Base-by-base conservation (phyloP, 2,329 filamentous ascomycete species). In the Fusarium globosum region DNA sequence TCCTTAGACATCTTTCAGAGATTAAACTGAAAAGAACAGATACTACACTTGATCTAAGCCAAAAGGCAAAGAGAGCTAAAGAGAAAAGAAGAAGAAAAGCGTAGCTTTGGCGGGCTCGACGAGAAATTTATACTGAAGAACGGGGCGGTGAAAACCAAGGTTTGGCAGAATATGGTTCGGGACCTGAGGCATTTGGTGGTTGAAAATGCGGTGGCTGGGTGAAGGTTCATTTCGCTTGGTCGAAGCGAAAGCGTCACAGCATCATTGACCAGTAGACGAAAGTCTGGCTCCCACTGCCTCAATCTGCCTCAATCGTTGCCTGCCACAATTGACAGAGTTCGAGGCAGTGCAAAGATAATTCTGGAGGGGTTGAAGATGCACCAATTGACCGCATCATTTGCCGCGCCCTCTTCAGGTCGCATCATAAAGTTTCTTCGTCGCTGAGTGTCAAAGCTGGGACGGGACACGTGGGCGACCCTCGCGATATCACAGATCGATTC, bases 1-100 rank as follows among this genome's bases (percentile, higher is more conserved):
- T 87, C 90, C 87, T 86, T 93, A 89, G 90, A 87, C 86, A 87
- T 88, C 88, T 94, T 93, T 92, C 92, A 95, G 93, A 93, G 91
- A 94, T 95, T 95, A 95, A 95, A 94, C 93, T 95, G 91, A 94
- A 93, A 94, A 95, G 93, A 95, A 95, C 92, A 94, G 92, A 94
- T 94, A 94, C 92, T 94, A 94, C 92, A 94, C 92, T 94, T 94
- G 92, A 94, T 94, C 92, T 94, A 93, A 93, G 90, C 90, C 88
- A 90, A 88, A 87, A 86, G 86, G 82, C 82, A 83, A 83, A 83
- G 82, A 83, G 82, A 83, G 82, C 82, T 84, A 79, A 81, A 72
- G 81, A 81, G 68, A 73, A 81, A 81, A 77, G 76, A 65, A 77
- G 67, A 81, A 71, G 12, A 70, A 74, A 68, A 71, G 43, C 42